Evolutionary conservation across 2,329 filamentous ascomycete genomes (phyloP), one percentile per base, ranked within the genome.

Genomic region (Fusarium sp.): DNA sequence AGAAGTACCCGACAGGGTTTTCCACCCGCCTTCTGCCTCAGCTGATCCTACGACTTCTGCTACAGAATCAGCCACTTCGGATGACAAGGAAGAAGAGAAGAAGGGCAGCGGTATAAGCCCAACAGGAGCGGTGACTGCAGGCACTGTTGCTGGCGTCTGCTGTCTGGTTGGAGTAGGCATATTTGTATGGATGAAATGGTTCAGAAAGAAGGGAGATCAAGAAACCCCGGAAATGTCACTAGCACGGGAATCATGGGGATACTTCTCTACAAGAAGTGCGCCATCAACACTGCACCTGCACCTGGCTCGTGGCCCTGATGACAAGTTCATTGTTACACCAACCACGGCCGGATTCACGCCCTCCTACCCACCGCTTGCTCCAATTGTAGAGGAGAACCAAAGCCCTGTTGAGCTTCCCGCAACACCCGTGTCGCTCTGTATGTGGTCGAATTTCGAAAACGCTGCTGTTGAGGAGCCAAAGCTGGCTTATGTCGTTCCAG

Each of bases 401-500:
- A 70, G 71, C 26, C 77, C 76, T 18, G 72, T 77, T 22, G 77
- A 78, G 57, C 75, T 78, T 28, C 77, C 77, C 5, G 77, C 77
- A 18, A 78, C 77, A 14, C 77, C 77, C 15, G 77, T 78, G 12
- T 78, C 77, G 22, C 69, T 77, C 38, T 78, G 74, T n/a, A 78
- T 77, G 73, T 78, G 77, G 77, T 72, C 67, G 48, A 66, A 74
- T 20, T 59, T 78, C 13, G 77, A 78, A 60, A 62, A 77, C 28
- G 77, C 77, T 52, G 72, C 68, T 14, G 75, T 78, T 47, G 74
- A 76, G 41, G 77, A 78, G 41, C 77, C 77, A 48, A 77, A 64
- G 65, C 38, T 78, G 58, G 77, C 77, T 38, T 78, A 78, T 55
- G 75, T 78, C 44, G 48, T 78, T 30, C 75, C 75, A 28, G 64